phyloP scores from a whole-genome alignment of 352 stramenopile genomes.

The Phytophthora sp. region DNA sequence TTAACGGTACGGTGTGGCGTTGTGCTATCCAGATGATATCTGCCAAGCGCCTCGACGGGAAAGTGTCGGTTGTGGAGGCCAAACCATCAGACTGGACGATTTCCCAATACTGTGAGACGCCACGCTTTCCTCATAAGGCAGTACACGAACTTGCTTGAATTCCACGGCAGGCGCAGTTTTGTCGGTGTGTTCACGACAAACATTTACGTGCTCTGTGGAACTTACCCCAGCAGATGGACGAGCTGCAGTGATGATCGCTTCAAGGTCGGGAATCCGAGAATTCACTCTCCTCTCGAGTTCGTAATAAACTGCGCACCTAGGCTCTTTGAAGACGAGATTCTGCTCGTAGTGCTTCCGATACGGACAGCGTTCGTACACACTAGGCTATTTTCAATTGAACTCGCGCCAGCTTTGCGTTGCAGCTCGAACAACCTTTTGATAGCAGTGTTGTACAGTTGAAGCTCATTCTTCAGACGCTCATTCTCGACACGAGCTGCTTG shows the following conservation, averaged over 20 bases:
- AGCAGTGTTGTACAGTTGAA: not conserved
- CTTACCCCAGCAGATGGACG: not conserved
- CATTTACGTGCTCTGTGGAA: not conserved
- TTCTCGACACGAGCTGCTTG: slow-evolving; percentile 16
- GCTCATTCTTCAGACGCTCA: slow-evolving; percentile 1
- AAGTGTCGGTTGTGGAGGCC: not conserved
- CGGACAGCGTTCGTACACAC: not conserved
- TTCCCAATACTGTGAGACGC: slow-evolving; percentile 14
- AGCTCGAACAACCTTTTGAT: slow-evolving; percentile 7
- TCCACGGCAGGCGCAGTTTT: slow-evolving; percentile 2
- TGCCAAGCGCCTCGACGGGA: not conserved
- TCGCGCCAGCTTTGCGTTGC: not conserved
- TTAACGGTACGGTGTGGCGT: not conserved
- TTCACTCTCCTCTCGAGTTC: slow-evolving; percentile 14
- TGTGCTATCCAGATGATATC: slow-evolving; percentile 8
- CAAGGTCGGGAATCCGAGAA: slow-evolving; percentile 12
- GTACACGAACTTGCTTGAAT: slow-evolving; percentile 13
- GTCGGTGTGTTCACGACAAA: slow-evolving; percentile 10
- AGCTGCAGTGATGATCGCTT: slow-evolving; percentile 7
- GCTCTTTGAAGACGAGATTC: slow-evolving; percentile 2
- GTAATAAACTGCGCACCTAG: slow-evolving; percentile 4
- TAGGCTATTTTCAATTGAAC: not conserved
- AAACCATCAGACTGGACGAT: slow-evolving; percentile 3
- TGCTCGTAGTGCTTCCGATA: slow-evolving; percentile 3
- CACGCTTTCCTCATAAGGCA: slow-evolving; percentile 6